Evolutionary conservation across 1,139 yeast genomes (phyloP), one percentile per base, ranked within the genome.

Genomic region (Hyphopichia burtonii): DNA sequence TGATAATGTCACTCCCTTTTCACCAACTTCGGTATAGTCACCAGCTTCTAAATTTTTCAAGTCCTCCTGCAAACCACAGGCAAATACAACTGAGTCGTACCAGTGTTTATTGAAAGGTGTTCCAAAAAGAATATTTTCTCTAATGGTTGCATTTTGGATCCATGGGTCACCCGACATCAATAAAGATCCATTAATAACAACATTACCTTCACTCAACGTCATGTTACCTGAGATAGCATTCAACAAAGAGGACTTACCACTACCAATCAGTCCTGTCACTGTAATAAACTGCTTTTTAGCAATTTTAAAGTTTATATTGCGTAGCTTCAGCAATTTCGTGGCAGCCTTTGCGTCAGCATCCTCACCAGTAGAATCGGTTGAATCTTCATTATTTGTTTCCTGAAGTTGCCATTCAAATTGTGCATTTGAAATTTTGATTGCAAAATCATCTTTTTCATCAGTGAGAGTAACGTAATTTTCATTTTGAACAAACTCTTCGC

Each of bases 371-470:
- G 11, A 8, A 9, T 22, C 28, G 12, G 51, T 49, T 6, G 53
- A 51, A 31, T 48, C 56, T 9, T 54, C 59, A 36, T 46, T n/a
- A n/a, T n/a, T n/a, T n/a, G n/a, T 50, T 14, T 62, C 72, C 45
- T 51, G 14, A 62, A 68, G 61, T 42, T 82, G 87, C 96, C 96
- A 88, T 44, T 74, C 74, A 54, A 87, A 88, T 2, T 73, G 58
- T 6, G 83, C 94, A 48, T 77, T 48, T 3, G 61, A 52, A 14
- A 86, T 66, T 15, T 59, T 58, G 39, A 88, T 58, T 1, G 86
- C 80, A 35, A 61, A 30, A 18, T 47, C 52, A 4, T 50, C 45
- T 2, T 58, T 49, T 11, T 58, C 48, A 63, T 64, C 8, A 51
- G 41, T 47, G 12, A 48, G 43, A 5, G 49, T 43, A 4, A 55